A percentile compares a stretch with the other conserved stretches of the same genome.
Evolutionary conservation across 2,329 filamentous ascomycete species (phyloP).

Genomic region (Coniella vitis): DNA sequence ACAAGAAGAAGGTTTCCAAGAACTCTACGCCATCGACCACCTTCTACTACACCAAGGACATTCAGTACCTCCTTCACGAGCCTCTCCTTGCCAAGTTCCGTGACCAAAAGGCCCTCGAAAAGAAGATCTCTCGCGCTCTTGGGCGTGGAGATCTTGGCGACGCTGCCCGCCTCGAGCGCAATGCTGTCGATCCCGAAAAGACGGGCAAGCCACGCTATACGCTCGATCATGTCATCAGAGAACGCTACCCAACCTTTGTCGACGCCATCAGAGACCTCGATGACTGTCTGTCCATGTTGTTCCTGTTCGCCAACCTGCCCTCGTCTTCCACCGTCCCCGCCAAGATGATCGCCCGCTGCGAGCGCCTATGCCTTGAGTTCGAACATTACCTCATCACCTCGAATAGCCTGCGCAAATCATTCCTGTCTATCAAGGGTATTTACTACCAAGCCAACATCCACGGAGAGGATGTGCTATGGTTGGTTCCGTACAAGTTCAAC

Average conservation of each 20-base stretch:
- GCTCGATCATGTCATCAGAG: slow-evolving; percentile 93
- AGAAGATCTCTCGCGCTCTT: slow-evolving; percentile 92
- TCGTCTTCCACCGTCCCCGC: slow-evolving; percentile 83
- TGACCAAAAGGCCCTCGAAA: slow-evolving; percentile 92
- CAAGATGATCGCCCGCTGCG: slow-evolving; percentile 93
- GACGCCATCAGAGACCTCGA: slow-evolving; percentile 92
- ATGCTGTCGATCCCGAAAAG: slow-evolving; percentile 83
- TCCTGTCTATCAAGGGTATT: slow-evolving; percentile 97
- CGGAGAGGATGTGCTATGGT: slow-evolving; percentile 93
- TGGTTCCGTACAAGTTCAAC: slow-evolving; percentile 97
- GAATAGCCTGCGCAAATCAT: slow-evolving; percentile 87
- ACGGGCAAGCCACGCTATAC: slow-evolving; percentile 84
- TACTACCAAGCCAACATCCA: slow-evolving; percentile 98
- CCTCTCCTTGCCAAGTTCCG: slow-evolving; percentile 90
- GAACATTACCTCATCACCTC: slow-evolving; percentile 95
- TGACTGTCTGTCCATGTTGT: slow-evolving; percentile 93
- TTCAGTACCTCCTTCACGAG: slow-evolving; percentile 96
- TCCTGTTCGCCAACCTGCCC: slow-evolving; percentile 93
- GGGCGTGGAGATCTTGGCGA: slow-evolving; percentile 87
- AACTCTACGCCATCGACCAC: slow-evolving; percentile 85
- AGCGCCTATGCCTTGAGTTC: slow-evolving; percentile 89
- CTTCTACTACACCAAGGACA: slow-evolving; percentile 89
- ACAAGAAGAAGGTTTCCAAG: slow-evolving; percentile 94
- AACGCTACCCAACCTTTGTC: slow-evolving; percentile 94
- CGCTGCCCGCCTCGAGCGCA: slow-evolving; percentile 77